Percentiles rank a stretch among this genome's conserved stretches.
Evolutionary conservation across 2,329 filamentous ascomycete genomes (phyloP).

Genomic region (Microdochium paspali): DNA sequence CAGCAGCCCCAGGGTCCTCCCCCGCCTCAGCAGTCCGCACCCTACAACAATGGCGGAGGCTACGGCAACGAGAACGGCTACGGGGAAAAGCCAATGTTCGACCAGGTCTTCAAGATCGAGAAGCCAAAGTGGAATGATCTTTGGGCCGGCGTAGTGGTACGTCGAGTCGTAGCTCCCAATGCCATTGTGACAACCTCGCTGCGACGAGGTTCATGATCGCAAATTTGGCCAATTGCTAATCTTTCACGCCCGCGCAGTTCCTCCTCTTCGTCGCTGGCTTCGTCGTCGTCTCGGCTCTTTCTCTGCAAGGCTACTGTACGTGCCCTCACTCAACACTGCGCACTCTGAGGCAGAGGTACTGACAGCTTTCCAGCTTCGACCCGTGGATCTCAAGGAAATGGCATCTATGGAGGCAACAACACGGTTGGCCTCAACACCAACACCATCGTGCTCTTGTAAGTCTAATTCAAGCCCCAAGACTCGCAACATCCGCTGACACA

Average conservation of each 20-base stretch:
- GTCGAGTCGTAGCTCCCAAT: conserved; percentile 10
- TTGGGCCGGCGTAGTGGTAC: conserved; percentile 75
- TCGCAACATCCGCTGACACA: neutral
- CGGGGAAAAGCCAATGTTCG: conserved; percentile 52
- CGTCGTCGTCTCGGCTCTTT: conserved; percentile 64
- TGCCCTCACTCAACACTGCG: neutral
- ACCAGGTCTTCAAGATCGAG: conserved; percentile 73
- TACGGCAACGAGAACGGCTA: conserved; percentile 15
- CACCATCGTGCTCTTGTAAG: conserved; percentile 68
- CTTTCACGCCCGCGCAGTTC: conserved; percentile 36
- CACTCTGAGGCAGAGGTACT: no score
- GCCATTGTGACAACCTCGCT: neutral
- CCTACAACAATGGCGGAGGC: neutral
- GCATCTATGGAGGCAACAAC: conserved; percentile 63
- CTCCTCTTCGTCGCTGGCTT: conserved; percentile 65
- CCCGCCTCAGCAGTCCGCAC: neutral
- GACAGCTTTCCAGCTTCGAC: conserved; percentile 24
- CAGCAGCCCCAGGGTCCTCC: neutral
- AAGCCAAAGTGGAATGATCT: conserved; percentile 83
- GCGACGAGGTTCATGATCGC: no score
- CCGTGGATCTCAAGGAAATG: conserved; percentile 54
- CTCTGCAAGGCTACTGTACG: conserved; percentile 63
- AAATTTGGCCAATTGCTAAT: neutral
- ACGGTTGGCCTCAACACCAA: conserved; percentile 66
- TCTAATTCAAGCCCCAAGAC: conserved; percentile 5